phyloP scores from a whole-genome alignment of 2,329 filamentous ascomycete genomes.

The Laburnicola sp. region DNA sequence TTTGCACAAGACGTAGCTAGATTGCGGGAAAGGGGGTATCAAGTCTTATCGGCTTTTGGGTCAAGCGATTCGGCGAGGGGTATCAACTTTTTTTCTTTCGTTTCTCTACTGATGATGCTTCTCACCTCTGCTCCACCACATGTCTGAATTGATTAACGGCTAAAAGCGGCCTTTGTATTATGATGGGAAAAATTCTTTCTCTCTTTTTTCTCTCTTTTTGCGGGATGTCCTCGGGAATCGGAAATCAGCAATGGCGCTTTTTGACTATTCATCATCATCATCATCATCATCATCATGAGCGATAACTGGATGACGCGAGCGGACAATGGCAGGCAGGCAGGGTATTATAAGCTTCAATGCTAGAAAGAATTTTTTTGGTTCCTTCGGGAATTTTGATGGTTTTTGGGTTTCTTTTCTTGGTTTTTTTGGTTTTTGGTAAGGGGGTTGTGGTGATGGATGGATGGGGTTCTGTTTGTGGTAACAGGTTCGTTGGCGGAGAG shows the following conservation, averaged over 20 bases:
- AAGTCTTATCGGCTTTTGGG: constrained; percentile 25
- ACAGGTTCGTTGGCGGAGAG: no score
- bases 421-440: constrained; percentile 13
- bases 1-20: constrained; percentile 5
- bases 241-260: constrained; percentile 8
- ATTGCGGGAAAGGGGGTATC: constrained; percentile 20
- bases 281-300: no score
- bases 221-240: constrained; percentile 19
- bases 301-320: no score
- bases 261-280: constrained; percentile 1
- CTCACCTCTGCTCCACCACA: constrained; percentile 6
- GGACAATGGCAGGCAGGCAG: not conserved
- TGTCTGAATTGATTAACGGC: constrained; percentile 27
- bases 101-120: constrained; percentile 8
- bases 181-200: constrained; percentile 23
- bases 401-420: not conserved
- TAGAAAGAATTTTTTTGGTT: constrained; percentile 5
- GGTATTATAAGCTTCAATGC: constrained; percentile 9
- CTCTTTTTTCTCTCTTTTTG: constrained; percentile 23
- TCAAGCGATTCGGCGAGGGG: constrained; percentile 29
- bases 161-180: constrained; percentile 39
- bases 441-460: not conserved
- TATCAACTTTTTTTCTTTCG: constrained; percentile 20
- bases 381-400: no score
- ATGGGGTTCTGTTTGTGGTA: no score